phyloP scores from a whole-genome alignment of 1,139 yeast genomes.

The Wickerhamomyces sp. region DNA sequence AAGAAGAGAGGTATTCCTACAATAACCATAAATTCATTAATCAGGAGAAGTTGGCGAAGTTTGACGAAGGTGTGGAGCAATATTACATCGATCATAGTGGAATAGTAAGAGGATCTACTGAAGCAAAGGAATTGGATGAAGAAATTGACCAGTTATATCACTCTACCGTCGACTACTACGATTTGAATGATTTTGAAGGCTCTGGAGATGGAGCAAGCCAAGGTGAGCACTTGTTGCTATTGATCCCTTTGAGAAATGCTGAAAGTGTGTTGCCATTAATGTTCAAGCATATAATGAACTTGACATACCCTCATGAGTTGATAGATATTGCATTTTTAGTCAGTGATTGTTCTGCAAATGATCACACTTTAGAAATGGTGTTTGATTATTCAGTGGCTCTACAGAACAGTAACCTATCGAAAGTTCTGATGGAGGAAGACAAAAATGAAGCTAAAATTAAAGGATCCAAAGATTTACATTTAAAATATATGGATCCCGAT shows the following conservation, averaged over 20 bases:
- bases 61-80: conserved; percentile 32
- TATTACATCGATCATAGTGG: conserved; percentile 31
- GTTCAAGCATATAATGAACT: conserved; percentile 78
- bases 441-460: conserved; percentile 26
- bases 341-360: conserved; percentile 67
- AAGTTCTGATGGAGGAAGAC: conserved; percentile 42
- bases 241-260: conserved; percentile 81
- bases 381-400: conserved; percentile 61
- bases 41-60: conserved; percentile 26
- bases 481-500: conserved; percentile 64
- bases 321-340: conserved; percentile 84
- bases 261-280: conserved; percentile 77
- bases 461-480: conserved; percentile 60
- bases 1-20: conserved; percentile 29
- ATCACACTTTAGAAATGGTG: conserved; percentile 64
- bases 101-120: conserved; percentile 14
- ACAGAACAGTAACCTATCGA: conserved; percentile 64
- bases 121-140: conserved; percentile 10
- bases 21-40: conserved; percentile 29
- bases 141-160: conserved; percentile 22
- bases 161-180: conserved; percentile 52
- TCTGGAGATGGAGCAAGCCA: conserved; percentile 47
- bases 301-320: conserved; percentile 77
- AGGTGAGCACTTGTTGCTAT: conserved; percentile 63
- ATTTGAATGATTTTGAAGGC: conserved; percentile 56